Evolutionary conservation across 1,284 basidiomycete genomes (phyloP).

Genomic region (Phaffia rhodozyma): DNA sequence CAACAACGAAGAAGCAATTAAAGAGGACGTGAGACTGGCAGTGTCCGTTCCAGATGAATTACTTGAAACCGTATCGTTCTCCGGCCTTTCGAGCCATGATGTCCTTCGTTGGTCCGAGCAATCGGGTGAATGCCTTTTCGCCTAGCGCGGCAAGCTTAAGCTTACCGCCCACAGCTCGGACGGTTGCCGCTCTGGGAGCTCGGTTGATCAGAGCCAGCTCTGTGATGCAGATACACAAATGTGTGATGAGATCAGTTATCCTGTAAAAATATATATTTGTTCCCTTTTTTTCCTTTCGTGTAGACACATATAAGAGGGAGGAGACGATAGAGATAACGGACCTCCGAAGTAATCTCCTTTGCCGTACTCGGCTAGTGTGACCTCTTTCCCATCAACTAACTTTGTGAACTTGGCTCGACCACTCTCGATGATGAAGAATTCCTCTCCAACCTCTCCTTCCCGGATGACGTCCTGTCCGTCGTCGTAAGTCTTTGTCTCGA

Average conservation of each 20-base stretch:
- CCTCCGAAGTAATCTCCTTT: conserved; percentile 99
- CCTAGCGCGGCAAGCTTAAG: conserved; percentile 88
- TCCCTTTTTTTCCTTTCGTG: background rate
- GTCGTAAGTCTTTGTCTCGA: conserved; percentile 68
- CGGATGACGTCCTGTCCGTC: conserved; percentile 76
- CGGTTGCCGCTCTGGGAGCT: conserved; percentile 83
- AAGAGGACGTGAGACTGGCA: background rate
- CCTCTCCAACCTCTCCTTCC: conserved; percentile 89
- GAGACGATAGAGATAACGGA: conserved; percentile 35
- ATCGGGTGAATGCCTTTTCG: conserved; percentile 83
- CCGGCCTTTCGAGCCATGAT: conserved; percentile 37
- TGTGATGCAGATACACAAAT: conserved; percentile 28
- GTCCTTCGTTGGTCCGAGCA: conserved; percentile 62
- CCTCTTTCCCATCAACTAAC: conserved; percentile 52
- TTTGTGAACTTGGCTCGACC: conserved; percentile 83
- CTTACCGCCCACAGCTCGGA: conserved; percentile 55
- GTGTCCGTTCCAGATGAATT: background rate
- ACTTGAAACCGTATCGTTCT: conserved; percentile 31
- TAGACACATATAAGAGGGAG: background rate
- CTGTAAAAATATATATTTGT: background rate
- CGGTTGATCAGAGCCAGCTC: conserved; percentile 74
- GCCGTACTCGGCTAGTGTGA: conserved; percentile 58
- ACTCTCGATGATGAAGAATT: conserved; percentile 94
- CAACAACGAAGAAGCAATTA: background rate
- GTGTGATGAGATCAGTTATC: background rate